Evolutionary conservation across 345 rosid species (phyloP).

Genomic region (Trapa bicornis): DNA sequence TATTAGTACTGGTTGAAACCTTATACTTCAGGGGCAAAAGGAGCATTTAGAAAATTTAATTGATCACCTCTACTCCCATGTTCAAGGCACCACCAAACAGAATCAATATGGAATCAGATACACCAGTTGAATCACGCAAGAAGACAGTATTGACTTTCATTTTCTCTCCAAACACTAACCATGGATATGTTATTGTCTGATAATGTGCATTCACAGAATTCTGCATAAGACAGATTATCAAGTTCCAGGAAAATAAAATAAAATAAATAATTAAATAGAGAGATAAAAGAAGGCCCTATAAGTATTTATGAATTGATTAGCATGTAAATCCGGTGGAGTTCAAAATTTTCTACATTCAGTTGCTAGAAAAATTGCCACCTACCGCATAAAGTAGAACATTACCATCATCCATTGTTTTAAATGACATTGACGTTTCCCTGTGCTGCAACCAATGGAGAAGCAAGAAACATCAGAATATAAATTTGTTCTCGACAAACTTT

Average conservation of each 20-base stretch:
- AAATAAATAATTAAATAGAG: neutral
- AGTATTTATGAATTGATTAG: neutral
- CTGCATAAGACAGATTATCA: slow-evolving; percentile 27
- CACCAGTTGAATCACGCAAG: slow-evolving; percentile 92
- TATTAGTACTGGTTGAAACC: slow-evolving; percentile 1
- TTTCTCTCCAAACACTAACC: slow-evolving; percentile 97
- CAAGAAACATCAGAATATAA: slow-evolving; percentile 4
- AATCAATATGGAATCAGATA: slow-evolving; percentile 81
- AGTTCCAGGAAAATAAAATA: neutral
- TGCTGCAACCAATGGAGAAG: slow-evolving; percentile 38
- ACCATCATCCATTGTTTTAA: slow-evolving; percentile 98
- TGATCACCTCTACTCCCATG: slow-evolving; percentile 58
- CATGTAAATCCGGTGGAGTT: neutral
- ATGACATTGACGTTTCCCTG: slow-evolving; percentile 85
- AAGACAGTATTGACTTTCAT: slow-evolving; percentile 85
- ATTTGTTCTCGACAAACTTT: neutral
- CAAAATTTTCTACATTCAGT: neutral
- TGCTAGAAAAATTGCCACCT: slow-evolving; percentile 14
- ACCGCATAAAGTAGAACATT: slow-evolving; percentile 80
- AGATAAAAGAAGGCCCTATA: neutral
- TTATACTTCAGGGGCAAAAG: neutral
- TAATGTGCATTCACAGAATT: slow-evolving; percentile 91
- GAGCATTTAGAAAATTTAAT: neutral
- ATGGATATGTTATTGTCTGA: slow-evolving; percentile 81
- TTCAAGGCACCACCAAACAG: slow-evolving; percentile 77